phyloP scores from a whole-genome alignment of 345 rosid genomes.

The Trapa incisa region DNA sequence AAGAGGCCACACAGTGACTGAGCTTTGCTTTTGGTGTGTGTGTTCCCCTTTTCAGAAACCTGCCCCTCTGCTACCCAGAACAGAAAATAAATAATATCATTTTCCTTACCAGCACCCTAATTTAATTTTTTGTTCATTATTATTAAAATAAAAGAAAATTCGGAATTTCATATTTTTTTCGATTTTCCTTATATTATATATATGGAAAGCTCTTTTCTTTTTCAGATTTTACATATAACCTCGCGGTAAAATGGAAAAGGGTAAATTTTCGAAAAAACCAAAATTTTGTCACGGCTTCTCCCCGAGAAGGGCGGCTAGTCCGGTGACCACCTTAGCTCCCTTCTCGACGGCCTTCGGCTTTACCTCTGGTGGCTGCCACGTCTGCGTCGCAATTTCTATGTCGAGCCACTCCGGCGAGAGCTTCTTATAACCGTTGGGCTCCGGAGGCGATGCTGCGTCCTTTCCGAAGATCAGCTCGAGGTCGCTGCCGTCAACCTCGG shows the following conservation, averaged over 20 bases:
- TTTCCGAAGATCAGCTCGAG: constrained; percentile 6
- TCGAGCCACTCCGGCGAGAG: constrained; percentile 7
- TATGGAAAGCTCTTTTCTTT: background rate
- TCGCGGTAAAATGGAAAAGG: background rate
- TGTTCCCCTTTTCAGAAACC: constrained; percentile 3
- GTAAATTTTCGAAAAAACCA: background rate
- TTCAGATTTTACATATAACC: background rate
- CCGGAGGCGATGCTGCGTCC: constrained; percentile 18
- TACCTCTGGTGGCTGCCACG: constrained; percentile 33
- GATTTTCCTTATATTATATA: background rate
- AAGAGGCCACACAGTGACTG: too few relatives aligned
- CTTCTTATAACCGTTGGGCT: constrained; percentile 14
- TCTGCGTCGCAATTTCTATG: constrained; percentile 4
- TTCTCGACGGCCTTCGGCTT: constrained; percentile 30
- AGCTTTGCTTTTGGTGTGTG: background rate
- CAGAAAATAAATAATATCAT: background rate
- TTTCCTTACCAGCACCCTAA: background rate
- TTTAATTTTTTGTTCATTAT: too few relatives aligned
- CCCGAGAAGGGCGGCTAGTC: constrained; percentile 45
- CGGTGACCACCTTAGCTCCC: constrained; percentile 37
- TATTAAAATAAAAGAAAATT: too few relatives aligned
- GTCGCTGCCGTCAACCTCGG: background rate
- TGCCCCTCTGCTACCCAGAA: background rate
- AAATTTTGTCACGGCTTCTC: constrained; percentile 20
- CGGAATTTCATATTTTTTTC: too few relatives aligned